Evolutionary conservation across 805 yeast genomes (phyloP), one percentile per base, ranked within the genome.

Genomic region (Wickerhamiella siamensis): DNA sequence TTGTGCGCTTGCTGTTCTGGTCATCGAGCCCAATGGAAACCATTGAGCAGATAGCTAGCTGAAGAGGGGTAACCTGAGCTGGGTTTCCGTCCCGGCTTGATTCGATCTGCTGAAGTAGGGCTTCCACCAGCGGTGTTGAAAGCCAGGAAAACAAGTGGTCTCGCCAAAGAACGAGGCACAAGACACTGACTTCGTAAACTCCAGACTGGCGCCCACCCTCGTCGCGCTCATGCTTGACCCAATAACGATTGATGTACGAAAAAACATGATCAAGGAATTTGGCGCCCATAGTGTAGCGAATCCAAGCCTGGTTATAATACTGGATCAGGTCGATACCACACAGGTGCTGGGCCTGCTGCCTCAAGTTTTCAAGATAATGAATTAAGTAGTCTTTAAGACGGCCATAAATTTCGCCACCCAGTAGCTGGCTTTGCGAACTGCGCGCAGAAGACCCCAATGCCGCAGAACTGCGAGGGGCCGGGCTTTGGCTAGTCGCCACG

Each of bases 151-250:
- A 88, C 74, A 91, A 71, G 45, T 75, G 74, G 45, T 76, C 75
- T 55, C 81, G 79, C 99, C 99, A 91, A 38, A 83, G 78, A 50
- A 86, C 69, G 40, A 88, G 65, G 40, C 95, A 81, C 48, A 91
- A 67, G 4, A 95, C 84, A 57, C 86, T 79, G 18, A 93, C 93
- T 60, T 91, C 98, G 60, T 77, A 84, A 36, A 91, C 77, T 54
- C 83, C 86, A 48, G 86, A 72, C 54, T 83, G 75, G 17, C 54
- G 47, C 16, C 52, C 53, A 15, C 96, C 96, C 58, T 88, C 96
- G 34, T 84, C 80, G 55, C 97, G 72, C 61, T 88, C 97, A 56
- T 93, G 87, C 52, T 81, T 82, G 35, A 93, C 95, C 98, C 98
- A 91, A 62, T 88, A 91, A 47, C 97, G 73, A 61, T 91, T 91